Conservation (phyloP, 345 rosid genomes). For the Eucalyptus decipiens region DNA sequence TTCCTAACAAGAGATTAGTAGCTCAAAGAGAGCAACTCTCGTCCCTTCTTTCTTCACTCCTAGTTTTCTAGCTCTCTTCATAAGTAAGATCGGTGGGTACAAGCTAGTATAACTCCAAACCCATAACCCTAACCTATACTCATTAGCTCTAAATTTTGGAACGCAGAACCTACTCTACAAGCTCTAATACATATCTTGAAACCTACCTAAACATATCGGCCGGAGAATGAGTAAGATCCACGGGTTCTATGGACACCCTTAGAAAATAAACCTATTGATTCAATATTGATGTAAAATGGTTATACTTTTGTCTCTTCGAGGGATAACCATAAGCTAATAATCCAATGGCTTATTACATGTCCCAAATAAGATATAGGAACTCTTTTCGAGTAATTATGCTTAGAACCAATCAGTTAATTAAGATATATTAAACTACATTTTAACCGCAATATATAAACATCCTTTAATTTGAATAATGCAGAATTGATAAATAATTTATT, state of each 20-base stretch:
- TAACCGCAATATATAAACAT: background rate
- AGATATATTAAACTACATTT: too few relatives aligned
- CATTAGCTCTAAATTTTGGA: background rate
- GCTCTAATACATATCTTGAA: background rate
- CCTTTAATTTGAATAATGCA: background rate
- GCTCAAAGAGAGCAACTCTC: background rate
- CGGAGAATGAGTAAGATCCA: background rate
- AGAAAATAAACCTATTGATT: background rate
- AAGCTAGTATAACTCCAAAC: background rate
- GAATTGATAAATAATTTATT: background rate
- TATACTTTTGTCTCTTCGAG: background rate
- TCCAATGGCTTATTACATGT: background rate
- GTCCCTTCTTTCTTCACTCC: background rate
- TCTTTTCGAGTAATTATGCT: background rate
- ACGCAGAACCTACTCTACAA: background rate
- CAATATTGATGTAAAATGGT: background rate
- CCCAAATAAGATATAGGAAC: background rate
- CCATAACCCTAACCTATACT: background rate
- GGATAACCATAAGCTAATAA: background rate
- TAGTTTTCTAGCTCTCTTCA: background rate
- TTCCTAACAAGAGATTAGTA: background rate
- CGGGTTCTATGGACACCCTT: rapidly evolving
- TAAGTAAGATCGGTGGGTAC: background rate
- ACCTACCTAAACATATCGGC: background rate
- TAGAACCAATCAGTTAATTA: background rate